Evolutionary conservation across 2,329 filamentous ascomycete species (phyloP), one percentile per base, ranked within the genome.

Genomic region (Hypoxylon sp.): DNA sequence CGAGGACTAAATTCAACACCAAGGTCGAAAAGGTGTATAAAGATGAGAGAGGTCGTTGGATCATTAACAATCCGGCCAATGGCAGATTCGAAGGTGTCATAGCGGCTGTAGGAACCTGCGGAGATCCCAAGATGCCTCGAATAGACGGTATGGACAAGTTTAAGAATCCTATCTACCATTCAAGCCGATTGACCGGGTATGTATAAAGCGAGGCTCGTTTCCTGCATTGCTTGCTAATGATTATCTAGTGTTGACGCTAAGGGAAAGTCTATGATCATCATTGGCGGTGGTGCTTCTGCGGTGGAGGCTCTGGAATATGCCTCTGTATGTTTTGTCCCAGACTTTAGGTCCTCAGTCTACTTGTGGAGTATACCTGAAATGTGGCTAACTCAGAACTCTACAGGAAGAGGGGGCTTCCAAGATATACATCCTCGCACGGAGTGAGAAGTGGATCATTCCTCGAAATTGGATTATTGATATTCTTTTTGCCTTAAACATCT

Each of bases 381-480:
- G 14, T 51, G 1, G 24, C 62, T 71, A 11, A 71, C 52, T 11
- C 1, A 39, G 9, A 11, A 55, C 13, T 3, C 5, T 52, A 13
- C 31, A 71, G 66, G 82, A 87, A 11, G 86, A 89, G 46, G 85
- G 89, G 3, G 93, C 92, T 0, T 82, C 83, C 6, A 89, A 93
- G 74, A 90, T 91, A 0, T 90, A 89, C 63, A 90, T 97, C 31
- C 85, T 97, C 9, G 89, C 93, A 0, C 86, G 93, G 22, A 92
- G 89, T 13, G 92, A 95, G 74, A 96, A 95, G 78, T 95, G 92
- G 93, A 93, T 96, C 69, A 94, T 95, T 58, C 93, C 93, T 0
- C 87, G 94, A 8, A 96, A 97, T 71, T 83, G 92, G 0, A 53
- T 96, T 47, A 84, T 96, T 55, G 90, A 97, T 76, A 84, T 87